Base-by-base conservation (phyloP, 495 filamentous ascomycete genomes). In the Hyaloscypha hepaticicola region DNA sequence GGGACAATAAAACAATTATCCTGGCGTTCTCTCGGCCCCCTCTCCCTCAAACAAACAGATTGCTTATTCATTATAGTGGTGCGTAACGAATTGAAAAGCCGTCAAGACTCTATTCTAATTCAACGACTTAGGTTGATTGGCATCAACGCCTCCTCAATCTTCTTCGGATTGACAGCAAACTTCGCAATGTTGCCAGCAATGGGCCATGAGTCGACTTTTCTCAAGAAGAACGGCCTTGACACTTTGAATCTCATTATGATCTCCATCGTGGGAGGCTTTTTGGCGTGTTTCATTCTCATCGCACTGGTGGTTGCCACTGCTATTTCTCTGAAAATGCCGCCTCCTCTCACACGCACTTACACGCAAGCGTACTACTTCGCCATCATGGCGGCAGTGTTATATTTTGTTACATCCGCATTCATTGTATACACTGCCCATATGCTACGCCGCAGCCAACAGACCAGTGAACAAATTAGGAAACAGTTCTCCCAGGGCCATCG, bases 311-410 rank as follows among this genome's bases (percentile, higher is more conserved):
- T 92, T 14, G 80, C 89, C 1, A 76, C 82, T 31, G 74, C 77
- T 0, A 74, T 90, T 12, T 69, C 77, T 22, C 71, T 76, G 1
- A 69, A 72, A 26, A 67, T 74, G 7, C 64, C 65, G 19, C 74
- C 79, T 11, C 61, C 66, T 31, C 55, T 70, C 45, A 65, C 73
- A 25, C 78, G 83, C 66, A 77, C 80, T 1, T 75, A 83, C 21
- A 76, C 83, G 0, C 82, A 93, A 75, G 85, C 88, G 4, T 95
- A 87, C 69, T 96, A 88, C 73, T 95, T 94, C 69, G 91, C 79
- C 45, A 81, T 90, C 34, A 87, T 90, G 57, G 87, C 91, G 8
- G 87, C 90, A 16, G 77, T 77, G 0, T 72, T 94, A 25, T 96
- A 94, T 73, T 90, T 89, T 60, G 77, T 92, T 31, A 85, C 92